Evolutionary conservation across 2,329 filamentous ascomycete genomes (phyloP).

Genomic region (Plenodomus lindquistii): DNA sequence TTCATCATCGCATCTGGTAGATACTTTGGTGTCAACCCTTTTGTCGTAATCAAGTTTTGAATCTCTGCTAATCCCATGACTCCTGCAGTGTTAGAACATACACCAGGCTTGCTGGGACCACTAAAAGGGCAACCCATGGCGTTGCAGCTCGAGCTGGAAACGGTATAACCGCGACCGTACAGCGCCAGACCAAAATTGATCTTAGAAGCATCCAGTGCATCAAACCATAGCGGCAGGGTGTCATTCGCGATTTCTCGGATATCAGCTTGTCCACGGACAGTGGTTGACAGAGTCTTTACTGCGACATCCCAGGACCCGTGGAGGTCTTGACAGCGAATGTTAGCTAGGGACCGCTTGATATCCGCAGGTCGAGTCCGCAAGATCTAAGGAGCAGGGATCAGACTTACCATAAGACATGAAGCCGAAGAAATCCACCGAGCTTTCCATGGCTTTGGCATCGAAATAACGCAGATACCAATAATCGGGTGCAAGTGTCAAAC

Average conservation of each 20-base stretch:
- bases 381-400: no score
- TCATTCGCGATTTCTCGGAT: constrained; percentile 49
- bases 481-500: constrained; percentile 15
- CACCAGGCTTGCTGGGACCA: constrained; percentile 9
- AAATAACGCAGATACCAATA: constrained; percentile 32
- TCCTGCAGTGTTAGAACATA: constrained; percentile 30
- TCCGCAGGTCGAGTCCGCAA: no score
- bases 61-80: constrained; percentile 43
- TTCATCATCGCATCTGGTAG: constrained; percentile 34
- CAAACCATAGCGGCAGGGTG: constrained; percentile 52
- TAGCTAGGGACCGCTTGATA: background rate
- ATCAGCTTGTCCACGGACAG: constrained; percentile 44
- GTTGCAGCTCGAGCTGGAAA: constrained; percentile 9
- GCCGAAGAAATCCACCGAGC: constrained; percentile 35
- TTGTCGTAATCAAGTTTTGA: constrained; percentile 23
- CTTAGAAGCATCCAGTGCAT: constrained; percentile 46
- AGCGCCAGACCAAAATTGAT: constrained; percentile 51
- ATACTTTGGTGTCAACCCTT: constrained; percentile 14
- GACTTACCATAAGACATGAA: constrained; percentile 11
- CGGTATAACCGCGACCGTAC: constrained; percentile 46
- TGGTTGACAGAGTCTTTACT: constrained; percentile 21
- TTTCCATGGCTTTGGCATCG: constrained; percentile 44
- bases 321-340: constrained; percentile 2
- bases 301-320: constrained; percentile 36
- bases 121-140: constrained; percentile 5